A percentile compares a stretch with the other conserved stretches of the same genome.
These are phyloP conservation scores for Hsuehochloa calcarea DNA, from an alignment of 176 grass and related monocot species.

Conservation along the genomic window DNA sequence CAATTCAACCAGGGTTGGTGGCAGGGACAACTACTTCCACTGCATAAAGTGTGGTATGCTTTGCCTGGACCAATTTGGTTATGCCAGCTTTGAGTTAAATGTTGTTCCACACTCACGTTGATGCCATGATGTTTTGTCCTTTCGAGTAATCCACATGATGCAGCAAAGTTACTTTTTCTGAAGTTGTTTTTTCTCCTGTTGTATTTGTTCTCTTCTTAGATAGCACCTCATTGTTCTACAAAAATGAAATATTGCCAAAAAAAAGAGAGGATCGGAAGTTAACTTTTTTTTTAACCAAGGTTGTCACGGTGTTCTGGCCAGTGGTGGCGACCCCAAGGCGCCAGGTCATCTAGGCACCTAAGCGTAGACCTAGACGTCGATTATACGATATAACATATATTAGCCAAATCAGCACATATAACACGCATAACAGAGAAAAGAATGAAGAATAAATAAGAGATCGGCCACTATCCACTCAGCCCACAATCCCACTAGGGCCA, in stretches of 20 bases:
- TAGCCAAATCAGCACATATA: too few relatives aligned
- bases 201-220: not conserved
- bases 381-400: too few relatives aligned
- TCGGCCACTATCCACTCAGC: too few relatives aligned
- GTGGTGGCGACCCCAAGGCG: too few relatives aligned
- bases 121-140: not conserved
- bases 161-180: not conserved
- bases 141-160: constrained; percentile 8
- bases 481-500: too few relatives aligned
- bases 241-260: not conserved
- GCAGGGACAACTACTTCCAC: constrained; percentile 91
- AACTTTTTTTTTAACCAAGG: not conserved
- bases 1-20: constrained; percentile 77
- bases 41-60: constrained; percentile 89
- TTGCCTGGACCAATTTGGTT: constrained; percentile 26
- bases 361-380: too few relatives aligned
- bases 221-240: not conserved
- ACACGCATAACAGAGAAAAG: too few relatives aligned
- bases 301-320: too few relatives aligned
- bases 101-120: not conserved
- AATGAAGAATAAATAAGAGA: too few relatives aligned
- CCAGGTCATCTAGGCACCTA: too few relatives aligned
- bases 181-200: not conserved
- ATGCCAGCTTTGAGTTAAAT: constrained; percentile 17
- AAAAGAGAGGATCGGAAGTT: not conserved